phyloP scores from a whole-genome alignment of 192 early-diverging fungal genomes.

The Linnemannia zychae region DNA sequence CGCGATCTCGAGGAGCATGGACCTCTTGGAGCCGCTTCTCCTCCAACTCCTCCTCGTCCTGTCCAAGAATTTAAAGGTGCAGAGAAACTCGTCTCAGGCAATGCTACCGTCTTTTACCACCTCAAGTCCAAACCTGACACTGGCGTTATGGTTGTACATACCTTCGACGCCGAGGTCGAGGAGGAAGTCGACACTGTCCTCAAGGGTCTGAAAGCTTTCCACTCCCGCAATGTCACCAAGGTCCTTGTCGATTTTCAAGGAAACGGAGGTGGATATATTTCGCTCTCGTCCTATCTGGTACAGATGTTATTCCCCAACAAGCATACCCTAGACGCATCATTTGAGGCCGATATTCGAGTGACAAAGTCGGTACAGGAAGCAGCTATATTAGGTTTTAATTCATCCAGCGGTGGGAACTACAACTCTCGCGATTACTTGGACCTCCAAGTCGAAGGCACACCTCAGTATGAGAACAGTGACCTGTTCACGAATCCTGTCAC shows the following conservation, averaged over 20 bases:
- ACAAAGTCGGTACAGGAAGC: neutral
- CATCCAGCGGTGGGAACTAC: neutral
- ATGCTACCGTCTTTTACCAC: slow-evolving; percentile 9
- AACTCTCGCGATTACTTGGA: neutral
- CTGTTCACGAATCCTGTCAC: slow-evolving; percentile 1
- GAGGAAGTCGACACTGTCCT: neutral
- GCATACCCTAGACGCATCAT: neutral
- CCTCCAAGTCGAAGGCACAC: neutral
- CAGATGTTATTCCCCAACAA: slow-evolving; percentile 21
- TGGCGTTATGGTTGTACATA: slow-evolving; percentile 17
- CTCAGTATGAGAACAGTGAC: neutral
- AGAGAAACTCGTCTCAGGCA: neutral
- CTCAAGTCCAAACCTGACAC: neutral
- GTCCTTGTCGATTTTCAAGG: slow-evolving; percentile 16
- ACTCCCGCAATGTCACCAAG: slow-evolving; percentile 4
- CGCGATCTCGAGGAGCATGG: neutral
- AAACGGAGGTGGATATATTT: slow-evolving; percentile 4
- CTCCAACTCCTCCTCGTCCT: neutral
- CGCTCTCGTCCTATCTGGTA: neutral
- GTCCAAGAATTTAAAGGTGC: neutral
- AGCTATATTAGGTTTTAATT: neutral
- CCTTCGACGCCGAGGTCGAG: neutral
- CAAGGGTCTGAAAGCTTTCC: neutral
- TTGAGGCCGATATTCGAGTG: neutral
- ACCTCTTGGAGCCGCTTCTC: neutral